Conservation (phyloP, 2,329 filamentous ascomycete genomes). For the Aspergillus sp. region DNA sequence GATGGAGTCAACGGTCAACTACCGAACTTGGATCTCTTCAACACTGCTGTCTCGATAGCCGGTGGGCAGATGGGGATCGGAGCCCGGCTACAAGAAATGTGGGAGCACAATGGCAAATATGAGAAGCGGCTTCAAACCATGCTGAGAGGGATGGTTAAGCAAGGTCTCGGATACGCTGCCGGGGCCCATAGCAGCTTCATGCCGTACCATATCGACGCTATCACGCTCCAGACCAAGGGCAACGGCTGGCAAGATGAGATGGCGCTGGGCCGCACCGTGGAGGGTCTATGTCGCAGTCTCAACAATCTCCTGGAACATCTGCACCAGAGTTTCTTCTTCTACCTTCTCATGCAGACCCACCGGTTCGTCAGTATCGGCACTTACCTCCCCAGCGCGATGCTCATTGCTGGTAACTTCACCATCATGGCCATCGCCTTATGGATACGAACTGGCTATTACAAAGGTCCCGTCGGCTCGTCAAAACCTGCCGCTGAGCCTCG, state of each 20-base stretch:
- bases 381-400: conserved; percentile 96
- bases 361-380: conserved; percentile 98
- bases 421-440: conserved; percentile 95
- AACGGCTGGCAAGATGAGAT: conserved; percentile 98
- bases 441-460: conserved; percentile 74
- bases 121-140: conserved; percentile 81
- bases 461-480: conserved; percentile 19
- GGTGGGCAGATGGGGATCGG: conserved; percentile 89
- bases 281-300: conserved; percentile 86
- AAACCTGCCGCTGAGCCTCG: conserved; percentile 26
- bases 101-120: conserved; percentile 73
- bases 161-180: conserved; percentile 83
- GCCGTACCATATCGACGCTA: conserved; percentile 93
- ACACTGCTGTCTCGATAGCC: conserved; percentile 85
- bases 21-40: conserved; percentile 93
- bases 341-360: conserved; percentile 85
- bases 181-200: conserved; percentile 96
- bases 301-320: conserved; percentile 97
- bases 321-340: conserved; percentile 99
- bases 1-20: conserved; percentile 95
- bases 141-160: conserved; percentile 86
- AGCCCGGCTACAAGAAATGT: conserved; percentile 82
- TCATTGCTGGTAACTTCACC: conserved; percentile 89
- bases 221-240: conserved; percentile 87
- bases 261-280: conserved; percentile 83